A percentile compares a stretch with the other conserved stretches of the same genome.
Conservation (phyloP, 495 filamentous ascomycete genomes). For the Tricharina praecox region DNA sequence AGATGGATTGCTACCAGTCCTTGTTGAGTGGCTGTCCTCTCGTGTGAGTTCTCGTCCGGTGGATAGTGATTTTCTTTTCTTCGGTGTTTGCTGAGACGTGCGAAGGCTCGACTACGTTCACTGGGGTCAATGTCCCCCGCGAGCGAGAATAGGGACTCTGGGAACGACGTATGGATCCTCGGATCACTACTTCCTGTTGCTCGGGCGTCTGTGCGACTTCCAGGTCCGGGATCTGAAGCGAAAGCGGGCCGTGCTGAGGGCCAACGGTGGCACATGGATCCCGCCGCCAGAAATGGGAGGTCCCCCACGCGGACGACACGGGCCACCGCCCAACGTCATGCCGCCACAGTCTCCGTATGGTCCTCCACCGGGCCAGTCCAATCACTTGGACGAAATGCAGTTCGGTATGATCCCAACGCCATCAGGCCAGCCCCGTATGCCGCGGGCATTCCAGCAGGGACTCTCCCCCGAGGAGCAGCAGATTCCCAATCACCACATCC, state of each 20-base stretch:
- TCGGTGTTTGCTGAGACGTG: constrained; percentile 13
- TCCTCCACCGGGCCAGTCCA: constrained; percentile 13
- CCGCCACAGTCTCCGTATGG: constrained; percentile 26
- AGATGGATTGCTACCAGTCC: constrained; percentile 84
- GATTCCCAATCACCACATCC: constrained; percentile 18
- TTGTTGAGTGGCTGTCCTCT: constrained; percentile 69
- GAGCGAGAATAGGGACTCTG: constrained; percentile 57
- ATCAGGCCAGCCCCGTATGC: constrained; percentile 34
- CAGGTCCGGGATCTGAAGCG: constrained; percentile 57
- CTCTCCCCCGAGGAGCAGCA: not conserved
- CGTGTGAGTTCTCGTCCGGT: no score
- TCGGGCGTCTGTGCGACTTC: constrained; percentile 72
- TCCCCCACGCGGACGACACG: constrained; percentile 13
- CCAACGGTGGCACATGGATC: constrained; percentile 40
- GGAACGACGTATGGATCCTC: constrained; percentile 73
- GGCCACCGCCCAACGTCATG: constrained; percentile 5
- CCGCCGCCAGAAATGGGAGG: constrained; percentile 37
- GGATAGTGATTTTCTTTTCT: not conserved
- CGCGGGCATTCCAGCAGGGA: constrained; percentile 37
- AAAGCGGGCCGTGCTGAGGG: constrained; percentile 35
- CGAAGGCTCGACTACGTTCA: constrained; percentile 56
- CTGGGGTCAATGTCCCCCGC: constrained; percentile 72
- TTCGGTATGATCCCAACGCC: constrained; percentile 46
- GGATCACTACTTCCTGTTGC: constrained; percentile 67
- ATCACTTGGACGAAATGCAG: constrained; percentile 9